Percentiles rank a stretch among this genome's conserved stretches.
phyloP scores from a whole-genome alignment of 2,329 filamentous ascomycete species.

The Phialophora chinensis region DNA sequence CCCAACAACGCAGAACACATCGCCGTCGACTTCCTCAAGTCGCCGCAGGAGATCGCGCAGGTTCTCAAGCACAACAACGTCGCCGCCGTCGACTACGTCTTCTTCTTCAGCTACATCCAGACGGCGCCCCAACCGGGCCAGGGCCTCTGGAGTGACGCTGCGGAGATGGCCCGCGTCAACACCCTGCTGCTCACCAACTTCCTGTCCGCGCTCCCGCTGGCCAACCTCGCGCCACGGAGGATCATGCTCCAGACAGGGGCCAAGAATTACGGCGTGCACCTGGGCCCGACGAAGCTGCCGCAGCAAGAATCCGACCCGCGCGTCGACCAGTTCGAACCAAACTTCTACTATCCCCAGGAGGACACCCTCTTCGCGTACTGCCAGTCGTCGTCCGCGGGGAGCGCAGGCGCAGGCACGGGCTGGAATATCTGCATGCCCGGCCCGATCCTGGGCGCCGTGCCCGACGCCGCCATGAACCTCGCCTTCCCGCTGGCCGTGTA shows the following conservation, averaged over 20 bases:
- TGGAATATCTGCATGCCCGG: slow-evolving; percentile 57
- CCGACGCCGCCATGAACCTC: slow-evolving; percentile 58
- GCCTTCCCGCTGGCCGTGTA: slow-evolving; percentile 57
- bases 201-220: slow-evolving; percentile 50
- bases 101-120: slow-evolving; percentile 62
- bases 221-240: slow-evolving; percentile 51
- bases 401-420: slow-evolving; percentile 27
- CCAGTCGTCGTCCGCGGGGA: slow-evolving; percentile 41
- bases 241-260: slow-evolving; percentile 59
- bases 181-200: slow-evolving; percentile 55
- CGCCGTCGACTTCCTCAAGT: slow-evolving; percentile 45
- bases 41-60: slow-evolving; percentile 41
- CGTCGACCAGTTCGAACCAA: slow-evolving; percentile 50
- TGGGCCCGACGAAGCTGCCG: slow-evolving; percentile 53
- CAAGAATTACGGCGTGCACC: slow-evolving; percentile 60
- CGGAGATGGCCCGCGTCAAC: slow-evolving; percentile 58
- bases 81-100: slow-evolving; percentile 52
- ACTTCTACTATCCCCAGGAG: slow-evolving; percentile 64
- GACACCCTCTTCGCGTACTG: slow-evolving; percentile 55
- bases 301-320: slow-evolving; percentile 55
- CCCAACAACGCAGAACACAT: slow-evolving; percentile 51
- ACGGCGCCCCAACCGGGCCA: slow-evolving; percentile 52
- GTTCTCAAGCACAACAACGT: slow-evolving; percentile 40
- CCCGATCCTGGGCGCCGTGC: slow-evolving; percentile 57
- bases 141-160: slow-evolving; percentile 57